A percentile compares a stretch with the other conserved stretches of the same genome.
Evolutionary conservation across 139 green algal species (phyloP).

Genomic region (Chlorella sp.): DNA sequence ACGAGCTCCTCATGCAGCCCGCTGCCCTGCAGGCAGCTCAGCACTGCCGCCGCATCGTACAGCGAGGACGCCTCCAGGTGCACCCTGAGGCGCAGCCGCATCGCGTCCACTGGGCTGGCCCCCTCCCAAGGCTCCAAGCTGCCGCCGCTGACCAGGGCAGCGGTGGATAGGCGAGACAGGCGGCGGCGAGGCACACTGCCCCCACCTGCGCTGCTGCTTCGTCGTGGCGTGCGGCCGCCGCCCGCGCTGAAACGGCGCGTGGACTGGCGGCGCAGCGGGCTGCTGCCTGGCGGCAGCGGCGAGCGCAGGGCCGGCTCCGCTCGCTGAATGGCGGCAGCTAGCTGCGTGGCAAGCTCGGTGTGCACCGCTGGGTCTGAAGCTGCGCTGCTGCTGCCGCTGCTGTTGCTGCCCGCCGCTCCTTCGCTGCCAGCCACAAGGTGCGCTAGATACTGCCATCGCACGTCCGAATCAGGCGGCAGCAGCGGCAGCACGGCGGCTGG

Average conservation of each 20-base stretch:
- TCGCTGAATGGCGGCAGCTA: slow-evolving; percentile 31
- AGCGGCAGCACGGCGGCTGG: slow-evolving; percentile 14
- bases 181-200: neutral
- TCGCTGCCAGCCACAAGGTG: slow-evolving; percentile 57
- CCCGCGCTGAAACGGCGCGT: neutral
- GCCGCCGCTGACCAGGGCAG: slow-evolving; percentile 38
- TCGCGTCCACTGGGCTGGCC: slow-evolving; percentile 21
- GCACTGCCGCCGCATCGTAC: slow-evolving; percentile 57
- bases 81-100: slow-evolving; percentile 59
- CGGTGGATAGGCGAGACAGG: neutral
- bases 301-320: neutral
- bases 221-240: neutral
- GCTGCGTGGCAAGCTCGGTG: slow-evolving; percentile 70
- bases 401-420: neutral
- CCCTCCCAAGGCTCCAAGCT: slow-evolving; percentile 8
- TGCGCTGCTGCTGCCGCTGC: neutral
- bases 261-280: neutral
- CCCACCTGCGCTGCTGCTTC: neutral
- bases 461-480: slow-evolving; percentile 30
- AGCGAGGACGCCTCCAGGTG: slow-evolving; percentile 61
- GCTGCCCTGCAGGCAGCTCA: slow-evolving; percentile 31
- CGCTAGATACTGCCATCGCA: slow-evolving; percentile 74
- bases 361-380: slow-evolving; percentile 44
- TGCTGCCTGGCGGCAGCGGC: neutral
- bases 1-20: slow-evolving; percentile 69